Percentiles rank a stretch among this genome's conserved stretches.
Conservation (phyloP, 1,284 basidiomycete genomes). For the Crucibulum parvulum region DNA sequence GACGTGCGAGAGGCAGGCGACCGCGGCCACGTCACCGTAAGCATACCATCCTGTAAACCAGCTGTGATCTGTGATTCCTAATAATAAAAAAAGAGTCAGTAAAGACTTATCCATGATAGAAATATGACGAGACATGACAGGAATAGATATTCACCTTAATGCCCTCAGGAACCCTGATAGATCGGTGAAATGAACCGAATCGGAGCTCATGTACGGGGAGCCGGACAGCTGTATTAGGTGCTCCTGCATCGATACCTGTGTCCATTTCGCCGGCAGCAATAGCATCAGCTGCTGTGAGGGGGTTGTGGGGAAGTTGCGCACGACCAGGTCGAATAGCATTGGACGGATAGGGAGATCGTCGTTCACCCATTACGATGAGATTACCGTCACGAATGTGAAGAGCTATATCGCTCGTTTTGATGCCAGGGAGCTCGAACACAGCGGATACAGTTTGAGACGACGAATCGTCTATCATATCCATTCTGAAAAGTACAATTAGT, state of each 20-base stretch:
- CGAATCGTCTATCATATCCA: slow-evolving; percentile 60
- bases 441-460: slow-evolving; percentile 46
- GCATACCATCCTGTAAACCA: slow-evolving; percentile 52
- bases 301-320: slow-evolving; percentile 5
- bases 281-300: slow-evolving; percentile 7
- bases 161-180: slow-evolving; percentile 50
- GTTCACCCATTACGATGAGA: slow-evolving; percentile 54
- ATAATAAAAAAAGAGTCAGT: slow-evolving; percentile 20
- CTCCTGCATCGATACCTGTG: slow-evolving; percentile 7
- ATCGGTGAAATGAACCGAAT: slow-evolving; percentile 57
- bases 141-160: slow-evolving; percentile 47
- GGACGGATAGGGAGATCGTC: slow-evolving; percentile 32
- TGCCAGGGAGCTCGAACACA: slow-evolving; percentile 62
- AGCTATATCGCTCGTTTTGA: slow-evolving; percentile 53
- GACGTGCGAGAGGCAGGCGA: slow-evolving; percentile 6
- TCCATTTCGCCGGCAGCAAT: slow-evolving; percentile 22
- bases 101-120: slow-evolving; percentile 1
- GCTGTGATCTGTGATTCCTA: slow-evolving; percentile 47
- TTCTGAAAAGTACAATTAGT: slow-evolving; percentile 37
- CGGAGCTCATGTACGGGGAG: slow-evolving; percentile 53
- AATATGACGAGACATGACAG: background rate
- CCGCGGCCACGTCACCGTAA: slow-evolving; percentile 58
- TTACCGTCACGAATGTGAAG: slow-evolving; percentile 48
- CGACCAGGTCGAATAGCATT: background rate
- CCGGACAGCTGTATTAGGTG: slow-evolving; percentile 7